Evolutionary conservation across 768 basidiomycete genomes (phyloP), one percentile per base, ranked within the genome.

Genomic region (Cyathus striatus): DNA sequence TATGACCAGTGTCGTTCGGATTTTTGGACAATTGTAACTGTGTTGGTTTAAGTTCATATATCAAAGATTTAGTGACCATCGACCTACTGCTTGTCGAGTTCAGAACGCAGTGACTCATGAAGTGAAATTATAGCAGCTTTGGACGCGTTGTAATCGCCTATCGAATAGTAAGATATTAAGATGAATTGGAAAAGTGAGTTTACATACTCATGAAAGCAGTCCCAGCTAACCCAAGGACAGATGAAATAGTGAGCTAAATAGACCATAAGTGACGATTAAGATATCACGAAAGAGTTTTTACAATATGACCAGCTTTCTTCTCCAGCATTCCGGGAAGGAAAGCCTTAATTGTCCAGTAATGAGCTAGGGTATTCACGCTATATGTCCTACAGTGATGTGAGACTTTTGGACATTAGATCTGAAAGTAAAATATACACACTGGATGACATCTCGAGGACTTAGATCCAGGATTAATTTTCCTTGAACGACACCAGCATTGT

Each of bases 401-500:
- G n/a, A n/a, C n/a, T n/a, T n/a, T n/a, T n/a, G n/a, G n/a, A n/a
- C n/a, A n/a, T n/a, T n/a, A n/a, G n/a, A n/a, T n/a, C n/a, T n/a
- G n/a, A n/a, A n/a, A n/a, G n/a, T n/a, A n/a, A n/a, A n/a, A n/a
- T n/a, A n/a, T n/a, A 48, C 60, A 23, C 46, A 96, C 95, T 92
- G 83, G 49, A 78, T 67, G 35, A 98, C 62, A 54, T 99, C 95
- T 41, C 79, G 73, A 4, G 86, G 76, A 2, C 63, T 68, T 45
- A 96, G 69, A 54, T 97, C 93, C 10, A 94, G 65, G 23, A 99
- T 65, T 2, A 83, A 65, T 53, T 93, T 94, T 20, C 93, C 92
- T 63, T 93, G 89, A 20, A 88, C 90, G 44, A 96, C 82, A 16
- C 94, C 96, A 0, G 95, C 96, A 57, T 95, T 97, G 66, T 97